phyloP scores from a whole-genome alignment of 495 filamentous ascomycete species.

The Tricharina praecox region DNA sequence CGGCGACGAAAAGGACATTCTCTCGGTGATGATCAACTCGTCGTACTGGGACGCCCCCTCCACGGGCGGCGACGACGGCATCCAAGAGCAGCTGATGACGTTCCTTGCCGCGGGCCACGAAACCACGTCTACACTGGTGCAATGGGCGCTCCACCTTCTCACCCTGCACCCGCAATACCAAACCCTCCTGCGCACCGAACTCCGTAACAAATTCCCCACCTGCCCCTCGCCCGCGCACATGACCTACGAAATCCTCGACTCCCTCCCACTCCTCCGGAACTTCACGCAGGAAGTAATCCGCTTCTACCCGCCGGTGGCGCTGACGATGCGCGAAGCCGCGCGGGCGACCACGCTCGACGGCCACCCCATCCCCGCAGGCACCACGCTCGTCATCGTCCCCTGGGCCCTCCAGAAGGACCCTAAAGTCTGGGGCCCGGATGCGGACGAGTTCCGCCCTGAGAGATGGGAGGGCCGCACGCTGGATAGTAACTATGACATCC shows the following conservation, averaged over 20 bases:
- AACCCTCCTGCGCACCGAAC: constrained; percentile 34
- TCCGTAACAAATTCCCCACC: constrained; percentile 39
- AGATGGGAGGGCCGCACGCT: constrained; percentile 33
- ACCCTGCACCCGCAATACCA: constrained; percentile 33
- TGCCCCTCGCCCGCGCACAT: constrained; percentile 19
- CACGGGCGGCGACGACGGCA: constrained; percentile 46
- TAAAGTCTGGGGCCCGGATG: constrained; percentile 43
- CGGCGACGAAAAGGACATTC: constrained; percentile 44
- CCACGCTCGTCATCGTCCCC: constrained; percentile 45
- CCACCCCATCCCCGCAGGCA: constrained; percentile 43
- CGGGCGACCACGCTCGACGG: constrained; percentile 48
- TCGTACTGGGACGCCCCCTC: constrained; percentile 41
- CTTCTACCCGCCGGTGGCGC: constrained; percentile 33
- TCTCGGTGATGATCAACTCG: constrained; percentile 63
- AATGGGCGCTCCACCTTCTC: constrained; percentile 39
- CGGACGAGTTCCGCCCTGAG: constrained; percentile 41
- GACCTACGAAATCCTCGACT: constrained; percentile 35
- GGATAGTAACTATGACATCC: constrained; percentile 34
- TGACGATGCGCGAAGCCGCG: constrained; percentile 45
- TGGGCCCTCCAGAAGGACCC: constrained; percentile 45
- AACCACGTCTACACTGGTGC: constrained; percentile 37
- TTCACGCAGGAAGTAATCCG: constrained; percentile 35
- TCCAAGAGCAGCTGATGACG: constrained; percentile 86
- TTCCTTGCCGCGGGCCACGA: constrained; percentile 89
- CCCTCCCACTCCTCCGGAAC: constrained; percentile 39